Percentiles rank a stretch among this genome's conserved stretches.
phyloP scores from a whole-genome alignment of 2,329 filamentous ascomycete species.

The Aspergillus pseudotamarii region DNA sequence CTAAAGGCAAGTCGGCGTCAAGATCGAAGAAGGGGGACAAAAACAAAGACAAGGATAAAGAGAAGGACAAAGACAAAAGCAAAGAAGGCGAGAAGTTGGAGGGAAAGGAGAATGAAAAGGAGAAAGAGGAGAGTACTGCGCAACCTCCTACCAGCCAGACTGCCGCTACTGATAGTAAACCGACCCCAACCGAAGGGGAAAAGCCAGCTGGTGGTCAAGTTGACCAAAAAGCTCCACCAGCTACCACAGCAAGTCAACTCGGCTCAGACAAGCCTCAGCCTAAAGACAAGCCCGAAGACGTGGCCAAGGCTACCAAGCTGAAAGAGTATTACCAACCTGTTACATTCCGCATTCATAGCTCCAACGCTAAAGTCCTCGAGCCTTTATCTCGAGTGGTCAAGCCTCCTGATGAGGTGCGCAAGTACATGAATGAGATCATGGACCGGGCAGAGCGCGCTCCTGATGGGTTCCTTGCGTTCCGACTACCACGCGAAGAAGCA shows the following conservation, averaged over 20 bases:
- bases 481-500: conserved; percentile 51
- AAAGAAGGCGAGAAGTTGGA: conserved; percentile 10
- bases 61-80: conserved; percentile 12
- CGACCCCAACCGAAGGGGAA: conserved; percentile 18
- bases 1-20: conserved; percentile 31
- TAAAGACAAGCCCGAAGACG: conserved; percentile 13
- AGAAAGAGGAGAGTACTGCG: conserved; percentile 10
- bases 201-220: conserved; percentile 10
- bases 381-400: conserved; percentile 60
- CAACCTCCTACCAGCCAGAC: conserved; percentile 12
- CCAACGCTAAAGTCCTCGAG: conserved; percentile 56
- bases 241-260: conserved; percentile 10
- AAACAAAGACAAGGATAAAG: conserved; percentile 23
- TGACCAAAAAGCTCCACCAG: conserved; percentile 5
- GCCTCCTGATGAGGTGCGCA: conserved; percentile 54
- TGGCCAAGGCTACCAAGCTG: conserved; percentile 25
- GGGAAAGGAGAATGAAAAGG: conserved; percentile 8
- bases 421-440: conserved; percentile 61
- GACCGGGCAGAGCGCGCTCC: conserved; percentile 58
- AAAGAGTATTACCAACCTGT: conserved; percentile 55
- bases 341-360: conserved; percentile 60
- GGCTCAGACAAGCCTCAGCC: conserved; percentile 9
- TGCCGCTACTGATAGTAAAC: conserved; percentile 12
- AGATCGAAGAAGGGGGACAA: conserved; percentile 45
- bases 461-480: conserved; percentile 58